Evolutionary conservation across 2,329 filamentous ascomycete species (phyloP).

Genomic region (Apiospora koreana): DNA sequence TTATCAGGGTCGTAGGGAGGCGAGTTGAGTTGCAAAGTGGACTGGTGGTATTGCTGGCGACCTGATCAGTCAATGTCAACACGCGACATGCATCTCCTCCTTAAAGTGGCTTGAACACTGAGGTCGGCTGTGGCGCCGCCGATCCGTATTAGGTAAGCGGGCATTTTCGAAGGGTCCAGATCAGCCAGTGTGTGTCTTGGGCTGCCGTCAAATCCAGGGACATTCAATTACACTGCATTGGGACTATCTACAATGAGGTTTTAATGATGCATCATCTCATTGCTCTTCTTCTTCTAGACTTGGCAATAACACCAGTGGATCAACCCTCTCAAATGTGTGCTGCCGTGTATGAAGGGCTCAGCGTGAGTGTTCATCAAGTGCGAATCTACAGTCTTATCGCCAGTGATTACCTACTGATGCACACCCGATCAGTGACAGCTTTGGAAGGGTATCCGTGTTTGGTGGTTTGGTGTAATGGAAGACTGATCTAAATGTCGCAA

Average conservation of each 20-base stretch:
- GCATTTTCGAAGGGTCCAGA: background rate
- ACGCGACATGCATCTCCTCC: slow-evolving; percentile 2
- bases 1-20: slow-evolving; percentile 8
- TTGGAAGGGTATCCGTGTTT: no score
- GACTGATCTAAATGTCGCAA: background rate
- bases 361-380: no score
- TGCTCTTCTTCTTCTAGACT: background rate
- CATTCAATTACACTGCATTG: background rate
- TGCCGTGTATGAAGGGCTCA: no score
- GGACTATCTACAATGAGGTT: no score
- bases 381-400: no score
- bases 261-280: background rate
- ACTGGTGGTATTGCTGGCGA: background rate
- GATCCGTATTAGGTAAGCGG: background rate
- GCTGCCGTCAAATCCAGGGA: background rate
- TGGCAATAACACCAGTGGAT: background rate
- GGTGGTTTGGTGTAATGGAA: background rate
- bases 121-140: background rate
- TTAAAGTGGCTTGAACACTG: slow-evolving; percentile 5
- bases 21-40: background rate
- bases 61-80: background rate
- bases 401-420: no score
- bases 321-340: no score
- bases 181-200: background rate
- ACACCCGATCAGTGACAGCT: no score